phyloP scores from a whole-genome alignment of 345 rosid species.

The Brassica juncea region DNA sequence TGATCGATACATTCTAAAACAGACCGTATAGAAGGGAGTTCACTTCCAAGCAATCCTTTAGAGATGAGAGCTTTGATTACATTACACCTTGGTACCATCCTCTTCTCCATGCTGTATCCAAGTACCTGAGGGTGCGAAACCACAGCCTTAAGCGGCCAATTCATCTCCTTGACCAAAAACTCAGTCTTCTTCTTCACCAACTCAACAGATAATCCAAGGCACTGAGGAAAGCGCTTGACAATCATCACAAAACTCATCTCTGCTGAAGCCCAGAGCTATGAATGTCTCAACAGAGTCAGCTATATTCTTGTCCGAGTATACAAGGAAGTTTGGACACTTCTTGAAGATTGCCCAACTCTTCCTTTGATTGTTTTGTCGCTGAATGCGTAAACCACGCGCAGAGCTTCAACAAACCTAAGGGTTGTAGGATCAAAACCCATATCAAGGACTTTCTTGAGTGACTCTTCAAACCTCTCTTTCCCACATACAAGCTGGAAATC shows the following conservation, averaged over 20 bases:
- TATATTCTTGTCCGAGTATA: slow-evolving; percentile 33
- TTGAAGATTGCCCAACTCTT: slow-evolving; percentile 26
- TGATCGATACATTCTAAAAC: background rate
- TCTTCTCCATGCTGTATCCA: background rate
- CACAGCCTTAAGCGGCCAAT: background rate
- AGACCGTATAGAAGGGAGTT: background rate
- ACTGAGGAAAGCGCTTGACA: background rate
- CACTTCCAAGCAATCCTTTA: background rate
- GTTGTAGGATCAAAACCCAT: background rate
- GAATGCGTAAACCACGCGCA: background rate
- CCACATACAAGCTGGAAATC: background rate
- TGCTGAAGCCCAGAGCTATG: slow-evolving; percentile 11
- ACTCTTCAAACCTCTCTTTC: background rate
- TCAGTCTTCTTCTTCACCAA: background rate
- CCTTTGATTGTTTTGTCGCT: slow-evolving; percentile 9
- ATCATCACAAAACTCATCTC: background rate
- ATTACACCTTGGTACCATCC: background rate
- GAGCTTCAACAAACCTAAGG: slow-evolving; percentile 30
- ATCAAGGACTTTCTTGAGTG: slow-evolving; percentile 8
- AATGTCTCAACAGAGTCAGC: slow-evolving; percentile 22
- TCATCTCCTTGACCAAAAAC: background rate
- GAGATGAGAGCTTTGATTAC: background rate
- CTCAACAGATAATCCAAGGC: background rate
- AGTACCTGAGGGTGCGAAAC: background rate
- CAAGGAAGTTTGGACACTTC: slow-evolving; percentile 7